Evolutionary conservation across 2,329 filamentous ascomycete species (phyloP).

Genomic region (Pseudogymnoascus verrucosus): DNA sequence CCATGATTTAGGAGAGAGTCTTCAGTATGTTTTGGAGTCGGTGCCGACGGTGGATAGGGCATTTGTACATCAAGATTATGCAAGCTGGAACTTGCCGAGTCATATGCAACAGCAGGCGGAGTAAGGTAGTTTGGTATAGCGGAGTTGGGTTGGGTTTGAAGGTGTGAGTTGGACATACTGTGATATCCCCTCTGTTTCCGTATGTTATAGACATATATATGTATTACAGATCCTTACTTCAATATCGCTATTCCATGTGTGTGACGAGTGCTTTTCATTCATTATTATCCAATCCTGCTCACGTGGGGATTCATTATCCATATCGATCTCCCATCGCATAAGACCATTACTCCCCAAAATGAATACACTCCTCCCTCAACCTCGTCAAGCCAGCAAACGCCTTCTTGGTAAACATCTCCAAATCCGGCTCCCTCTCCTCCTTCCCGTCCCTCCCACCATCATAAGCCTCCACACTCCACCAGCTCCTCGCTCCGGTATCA

Average conservation of each 20-base stretch:
- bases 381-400: constrained; percentile 33
- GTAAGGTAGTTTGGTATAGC: neutral
- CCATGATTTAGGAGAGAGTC: constrained; percentile 54
- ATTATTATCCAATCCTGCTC: neutral
- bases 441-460: constrained; percentile 49
- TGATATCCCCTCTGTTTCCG: neutral
- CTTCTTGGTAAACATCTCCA: constrained; percentile 41
- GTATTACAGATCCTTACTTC: neutral
- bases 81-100: constrained; percentile 27
- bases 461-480: constrained; percentile 65
- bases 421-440: constrained; percentile 40
- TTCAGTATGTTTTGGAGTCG: constrained; percentile 54
- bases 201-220: neutral
- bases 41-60: constrained; percentile 33
- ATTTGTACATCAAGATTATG: constrained; percentile 34
- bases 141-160: neutral
- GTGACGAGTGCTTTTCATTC: neutral
- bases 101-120: constrained; percentile 28
- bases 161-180: neutral
- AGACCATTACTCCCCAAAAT: neutral
- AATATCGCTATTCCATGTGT: neutral
- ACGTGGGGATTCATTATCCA: neutral
- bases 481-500: constrained; percentile 54
- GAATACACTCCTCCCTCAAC: neutral
- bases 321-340: neutral